Percentiles rank a stretch among this genome's conserved stretches.
These are phyloP conservation scores for Oemleria cerasiformis DNA, from an alignment of 306 rosid genomes.

Conservation along the genomic window DNA sequence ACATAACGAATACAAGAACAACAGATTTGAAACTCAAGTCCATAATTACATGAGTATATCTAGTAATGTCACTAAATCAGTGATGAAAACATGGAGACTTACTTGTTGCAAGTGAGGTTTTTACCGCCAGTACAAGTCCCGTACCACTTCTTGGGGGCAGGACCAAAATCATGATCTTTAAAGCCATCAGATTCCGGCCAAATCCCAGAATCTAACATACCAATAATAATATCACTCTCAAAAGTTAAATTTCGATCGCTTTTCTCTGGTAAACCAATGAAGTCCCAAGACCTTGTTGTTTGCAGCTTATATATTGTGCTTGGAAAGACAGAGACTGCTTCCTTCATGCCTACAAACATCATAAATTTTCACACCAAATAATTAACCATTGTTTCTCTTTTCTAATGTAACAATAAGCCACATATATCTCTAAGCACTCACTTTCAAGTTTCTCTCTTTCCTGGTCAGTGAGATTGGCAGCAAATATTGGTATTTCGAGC, in stretches of 20 bases:
- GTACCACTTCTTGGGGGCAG: conserved; percentile 31
- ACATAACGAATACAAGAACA: no score
- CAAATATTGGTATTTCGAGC: no score
- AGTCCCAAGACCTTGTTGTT: conserved; percentile 46
- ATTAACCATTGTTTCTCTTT: no score
- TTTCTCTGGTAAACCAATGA: conserved; percentile 16
- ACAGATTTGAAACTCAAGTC: no score
- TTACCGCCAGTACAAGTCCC: conserved; percentile 28
- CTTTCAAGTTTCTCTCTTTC: conserved; percentile 25
- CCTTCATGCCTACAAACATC: conserved; percentile 11
- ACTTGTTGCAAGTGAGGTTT: conserved; percentile 38
- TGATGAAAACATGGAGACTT: neutral
- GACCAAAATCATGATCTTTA: conserved; percentile 24
- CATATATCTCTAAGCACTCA: neutral
- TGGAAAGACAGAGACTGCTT: conserved; percentile 33
- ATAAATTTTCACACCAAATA: neutral
- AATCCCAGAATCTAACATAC: conserved; percentile 33
- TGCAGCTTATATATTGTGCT: conserved; percentile 15
- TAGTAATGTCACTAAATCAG: neutral
- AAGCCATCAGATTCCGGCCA: conserved; percentile 37
- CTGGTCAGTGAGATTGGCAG: conserved; percentile 25
- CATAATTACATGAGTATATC: no score
- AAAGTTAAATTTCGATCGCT: neutral
- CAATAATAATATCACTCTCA: conserved; percentile 30
- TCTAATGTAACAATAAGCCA: neutral